Base-by-base conservation (phyloP, 805 yeast species). In the Candida vartiovaarae region DNA sequence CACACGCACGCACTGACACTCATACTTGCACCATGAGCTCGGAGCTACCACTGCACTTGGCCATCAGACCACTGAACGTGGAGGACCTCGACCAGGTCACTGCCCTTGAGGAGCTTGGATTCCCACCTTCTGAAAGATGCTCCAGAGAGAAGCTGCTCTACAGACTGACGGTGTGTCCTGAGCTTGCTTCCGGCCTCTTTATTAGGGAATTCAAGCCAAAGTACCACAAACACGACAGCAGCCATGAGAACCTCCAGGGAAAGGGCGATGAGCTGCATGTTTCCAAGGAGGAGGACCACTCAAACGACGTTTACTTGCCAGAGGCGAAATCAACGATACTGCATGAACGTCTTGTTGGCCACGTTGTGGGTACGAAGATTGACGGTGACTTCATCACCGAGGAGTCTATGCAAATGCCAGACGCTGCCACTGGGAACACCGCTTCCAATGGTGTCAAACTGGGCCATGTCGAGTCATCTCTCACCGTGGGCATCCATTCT, bases 111-210 rank as follows among this genome's bases (percentile, higher is more conserved):
- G 60, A 62, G 5, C 60, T 64, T 39, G 88, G 95, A 6, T 88
- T 90, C 63, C 78, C 84, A 3, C 78, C 76, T 32, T 59, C 64
- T 10, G 95, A 88, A 65, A 72, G 95, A 45, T 82, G 86, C 36
- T 61, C 85, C 9, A 57, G 56, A n/a, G 87, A 80, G 40, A 80
- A 75, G 51, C 63, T 79, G 43, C 67, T 65, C 50, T 91, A 86
- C 67, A 74, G 97, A 54, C 70, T 91, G 50, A 72, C 73, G 1
- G 78, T 69, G 4, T 90, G 97, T 61, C 98, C 98, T 8, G 99
- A 91, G 62, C 74, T 91, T 45, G 80, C 93, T 51, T 78, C 90
- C 5, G 98, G 98, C 3, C 71, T 93, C 44, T 93, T 91, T 57
- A 71, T 88, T 41, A 72, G 96, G 58, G 78, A 78, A 44, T 84